Percentiles rank a stretch among this genome's conserved stretches.
These are phyloP conservation scores for Breynia disticha DNA, from an alignment of 441 rosid species.

Conservation along the genomic window DNA sequence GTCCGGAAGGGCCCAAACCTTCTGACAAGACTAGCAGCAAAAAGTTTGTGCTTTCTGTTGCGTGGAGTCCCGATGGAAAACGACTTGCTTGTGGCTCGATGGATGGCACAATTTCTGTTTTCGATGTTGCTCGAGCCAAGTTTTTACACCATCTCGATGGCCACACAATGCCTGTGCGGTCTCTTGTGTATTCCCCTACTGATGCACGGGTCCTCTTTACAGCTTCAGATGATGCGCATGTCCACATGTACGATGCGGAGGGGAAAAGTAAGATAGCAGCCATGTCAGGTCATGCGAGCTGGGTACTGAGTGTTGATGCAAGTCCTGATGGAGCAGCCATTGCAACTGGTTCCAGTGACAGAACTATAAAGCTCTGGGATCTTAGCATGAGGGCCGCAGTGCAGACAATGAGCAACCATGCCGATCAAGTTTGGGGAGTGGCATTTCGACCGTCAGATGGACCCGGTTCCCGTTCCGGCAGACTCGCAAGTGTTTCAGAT, in stretches of 20 bases:
- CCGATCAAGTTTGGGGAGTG: slow-evolving; percentile 87
- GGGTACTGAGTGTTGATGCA: slow-evolving; percentile 87
- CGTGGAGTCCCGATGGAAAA: slow-evolving; percentile 86
- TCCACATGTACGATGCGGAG: slow-evolving; percentile 85
- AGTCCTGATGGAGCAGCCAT: slow-evolving; percentile 82
- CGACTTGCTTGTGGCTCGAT: slow-evolving; percentile 88
- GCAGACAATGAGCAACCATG: slow-evolving; percentile 83
- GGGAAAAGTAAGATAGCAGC: slow-evolving; percentile 64
- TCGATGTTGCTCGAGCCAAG: slow-evolving; percentile 72
- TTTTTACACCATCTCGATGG: slow-evolving; percentile 86
- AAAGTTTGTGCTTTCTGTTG: slow-evolving; percentile 85
- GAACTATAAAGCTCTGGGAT: slow-evolving; percentile 89
- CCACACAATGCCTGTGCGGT: slow-evolving; percentile 86
- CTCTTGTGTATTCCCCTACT: slow-evolving; percentile 72
- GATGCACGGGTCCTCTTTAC: slow-evolving; percentile 69
- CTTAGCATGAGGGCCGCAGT: slow-evolving; percentile 75
- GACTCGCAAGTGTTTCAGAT: slow-evolving; percentile 87
- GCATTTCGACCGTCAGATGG: slow-evolving; percentile 58
- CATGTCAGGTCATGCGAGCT: slow-evolving; percentile 86
- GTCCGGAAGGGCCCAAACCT: slow-evolving; percentile 76
- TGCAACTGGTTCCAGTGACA: slow-evolving; percentile 87
- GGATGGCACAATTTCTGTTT: slow-evolving; percentile 87
- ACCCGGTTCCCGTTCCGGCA: slow-evolving; percentile 38
- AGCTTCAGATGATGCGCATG: slow-evolving; percentile 83
- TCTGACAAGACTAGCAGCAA: slow-evolving; percentile 78